Percentiles rank a stretch among this genome's conserved stretches.
Evolutionary conservation across 2,329 filamentous ascomycete genomes (phyloP).

Genomic region (Xylaria sp.): DNA sequence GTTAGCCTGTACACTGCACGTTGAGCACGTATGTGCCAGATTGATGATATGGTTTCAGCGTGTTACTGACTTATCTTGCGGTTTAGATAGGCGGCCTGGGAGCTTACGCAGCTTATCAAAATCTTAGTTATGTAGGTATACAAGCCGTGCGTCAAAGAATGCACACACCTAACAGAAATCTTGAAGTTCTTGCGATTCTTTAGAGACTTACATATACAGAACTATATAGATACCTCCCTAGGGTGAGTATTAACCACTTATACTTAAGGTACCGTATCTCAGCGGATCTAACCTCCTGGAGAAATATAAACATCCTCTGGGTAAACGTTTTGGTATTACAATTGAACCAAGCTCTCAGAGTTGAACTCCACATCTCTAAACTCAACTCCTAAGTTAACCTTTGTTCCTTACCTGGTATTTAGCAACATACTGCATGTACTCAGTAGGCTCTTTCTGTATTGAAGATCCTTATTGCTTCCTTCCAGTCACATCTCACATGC

Average conservation of each 20-base stretch:
- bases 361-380: not conserved
- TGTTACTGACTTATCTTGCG: not conserved
- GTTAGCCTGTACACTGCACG: not conserved
- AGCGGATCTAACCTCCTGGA: not conserved
- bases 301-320: not conserved
- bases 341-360: not conserved
- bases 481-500: not conserved
- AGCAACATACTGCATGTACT: not conserved
- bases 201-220: too few species aligned
- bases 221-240: too few species aligned
- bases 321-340: not conserved
- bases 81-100: not conserved
- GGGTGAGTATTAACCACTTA: not conserved
- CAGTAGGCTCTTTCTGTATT: constrained; percentile 4
- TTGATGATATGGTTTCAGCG: not conserved
- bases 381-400: not conserved
- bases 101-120: not conserved
- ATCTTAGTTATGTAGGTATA: too few species aligned
- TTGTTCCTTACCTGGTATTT: not conserved
- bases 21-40: not conserved
- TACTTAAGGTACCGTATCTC: not conserved
- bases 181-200: too few species aligned
- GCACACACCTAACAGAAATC: too few species aligned
- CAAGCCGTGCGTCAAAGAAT: too few species aligned
- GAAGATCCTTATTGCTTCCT: constrained; percentile 14